Base-by-base conservation (phyloP, 2,329 filamentous ascomycete genomes). In the Epichloe gansuensis region DNA sequence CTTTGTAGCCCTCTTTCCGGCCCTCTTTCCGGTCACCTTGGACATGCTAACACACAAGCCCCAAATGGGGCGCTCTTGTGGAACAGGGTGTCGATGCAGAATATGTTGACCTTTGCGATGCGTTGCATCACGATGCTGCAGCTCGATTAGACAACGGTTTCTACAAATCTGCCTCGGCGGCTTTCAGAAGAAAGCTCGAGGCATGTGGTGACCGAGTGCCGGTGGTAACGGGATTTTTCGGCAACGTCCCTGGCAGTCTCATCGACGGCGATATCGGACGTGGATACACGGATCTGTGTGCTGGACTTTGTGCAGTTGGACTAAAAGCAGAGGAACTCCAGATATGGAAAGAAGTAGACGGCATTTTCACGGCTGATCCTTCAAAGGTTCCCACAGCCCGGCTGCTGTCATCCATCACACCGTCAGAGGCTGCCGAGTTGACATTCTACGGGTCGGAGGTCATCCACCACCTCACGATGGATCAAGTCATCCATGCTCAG, bases 281-380 rank as follows among this genome's bases (percentile, higher is more conserved):
- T 60, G 93, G 93, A 34, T 98, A 98, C 69, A 97, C 93, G 9
- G 93, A 98, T 68, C 78, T 98, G 46, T 97, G 93, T 66, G 91
- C 93, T 12, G 90, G 93, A 5, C 75, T 98, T 15, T 84, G 90
- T 49, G 89, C 93, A 1, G 91, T 98, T 9, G 91, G 89, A 4
- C 73, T 94, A n/a, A 75, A 81, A 60, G 93, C 93, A 1, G 74
- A 84, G 51, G 93, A 98, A 68, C 77, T 98, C 50, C 93, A 98
- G 68, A 87, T 98, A 57, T 97, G 93, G 93, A 98, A 98, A 72
- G 93, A 98, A 66, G 93, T 98, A 6, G 93, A 98, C 67, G 90
- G 89, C 54, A 94, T 97, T 64, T 93, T 95, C 69, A 84, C 78
- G 2, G 76, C 77, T 5, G 91, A 96, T 63, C 89, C 89, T 3